Percentiles rank a stretch among this genome's conserved stretches.
These are phyloP conservation scores for Artemisia tridentata DNA, from an alignment of 129 eudicot species.

Conservation along the genomic window DNA sequence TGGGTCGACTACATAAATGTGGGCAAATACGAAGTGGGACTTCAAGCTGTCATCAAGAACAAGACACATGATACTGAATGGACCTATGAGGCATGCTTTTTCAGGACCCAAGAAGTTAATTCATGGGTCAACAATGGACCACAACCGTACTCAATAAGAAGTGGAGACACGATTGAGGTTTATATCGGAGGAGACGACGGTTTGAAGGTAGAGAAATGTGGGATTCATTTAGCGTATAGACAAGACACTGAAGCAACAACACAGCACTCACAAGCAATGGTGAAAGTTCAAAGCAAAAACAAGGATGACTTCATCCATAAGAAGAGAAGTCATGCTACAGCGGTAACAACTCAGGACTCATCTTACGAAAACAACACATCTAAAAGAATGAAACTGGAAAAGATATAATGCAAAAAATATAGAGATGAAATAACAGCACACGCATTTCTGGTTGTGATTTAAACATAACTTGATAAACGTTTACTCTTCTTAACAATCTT, in stretches of 20 bases:
- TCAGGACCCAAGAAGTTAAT: conserved; percentile 16
- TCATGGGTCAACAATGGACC: conserved; percentile 19
- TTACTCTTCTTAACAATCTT: not conserved
- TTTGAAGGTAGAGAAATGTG: conserved; percentile 18
- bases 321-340: conserved; percentile 21
- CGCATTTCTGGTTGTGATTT: not conserved
- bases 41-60: conserved; percentile 21
- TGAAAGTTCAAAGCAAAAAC: too few species aligned
- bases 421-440: too few species aligned
- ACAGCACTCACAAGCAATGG: too few species aligned
- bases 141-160: conserved; percentile 13
- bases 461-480: not conserved
- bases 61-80: conserved; percentile 23
- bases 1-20: conserved; percentile 25
- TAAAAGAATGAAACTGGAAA: too few species aligned
- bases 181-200: conserved; percentile 13
- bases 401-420: too few species aligned
- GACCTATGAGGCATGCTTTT: conserved; percentile 18
- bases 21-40: conserved; percentile 8
- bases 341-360: not conserved
- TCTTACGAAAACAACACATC: not conserved
- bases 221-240: conserved; percentile 19
- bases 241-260: too few species aligned
- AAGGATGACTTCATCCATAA: not conserved
- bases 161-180: conserved; percentile 21